A percentile compares a stretch with the other conserved stretches of the same genome.
Conservation (phyloP, 2,329 filamentous ascomycete genomes). For the Cladosporium austrohemisphaericum region DNA sequence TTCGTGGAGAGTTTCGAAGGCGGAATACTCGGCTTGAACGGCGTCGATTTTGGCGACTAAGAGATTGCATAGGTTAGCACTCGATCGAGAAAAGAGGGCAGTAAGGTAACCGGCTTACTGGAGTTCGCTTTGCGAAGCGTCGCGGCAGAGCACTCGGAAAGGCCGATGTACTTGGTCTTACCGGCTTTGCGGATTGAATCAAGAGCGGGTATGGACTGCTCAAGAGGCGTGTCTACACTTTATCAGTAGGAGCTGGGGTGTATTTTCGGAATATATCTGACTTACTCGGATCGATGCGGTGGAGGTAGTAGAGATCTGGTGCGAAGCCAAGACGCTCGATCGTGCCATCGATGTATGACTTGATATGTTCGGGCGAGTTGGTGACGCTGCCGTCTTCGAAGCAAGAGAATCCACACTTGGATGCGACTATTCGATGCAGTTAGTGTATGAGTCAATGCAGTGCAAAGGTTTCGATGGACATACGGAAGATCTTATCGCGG, state of each 20-base stretch:
- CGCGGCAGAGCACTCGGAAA: slow-evolving; percentile 51
- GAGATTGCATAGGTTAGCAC: neutral
- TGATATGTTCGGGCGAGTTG: slow-evolving; percentile 47
- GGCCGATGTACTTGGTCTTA: slow-evolving; percentile 49
- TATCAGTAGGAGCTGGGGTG: neutral
- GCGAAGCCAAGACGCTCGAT: slow-evolving; percentile 48
- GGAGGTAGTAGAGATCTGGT: slow-evolving; percentile 43
- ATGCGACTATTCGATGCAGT: slow-evolving; percentile 39
- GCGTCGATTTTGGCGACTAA: slow-evolving; percentile 41
- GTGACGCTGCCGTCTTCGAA: slow-evolving; percentile 36
- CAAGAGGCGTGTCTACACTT: slow-evolving; percentile 41
- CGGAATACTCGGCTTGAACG: slow-evolving; percentile 55
- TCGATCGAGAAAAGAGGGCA: slow-evolving; percentile 29
- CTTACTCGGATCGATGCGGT: slow-evolving; percentile 38
- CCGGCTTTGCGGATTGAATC: slow-evolving; percentile 51
- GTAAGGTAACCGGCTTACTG: neutral
- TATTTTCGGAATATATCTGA: slow-evolving; percentile 44
- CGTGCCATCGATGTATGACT: slow-evolving; percentile 48
- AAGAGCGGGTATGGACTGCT: slow-evolving; percentile 43
- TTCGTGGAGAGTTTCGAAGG: slow-evolving; percentile 32
- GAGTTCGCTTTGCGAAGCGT: slow-evolving; percentile 47
- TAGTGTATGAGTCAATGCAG: neutral
- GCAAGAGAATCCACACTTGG: slow-evolving; percentile 45
- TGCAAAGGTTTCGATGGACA: slow-evolving; percentile 17
- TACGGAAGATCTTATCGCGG: slow-evolving; percentile 49